Evolutionary conservation across 306 rosid genomes (phyloP).

Genomic region (Pterocarpus santalinus): DNA sequence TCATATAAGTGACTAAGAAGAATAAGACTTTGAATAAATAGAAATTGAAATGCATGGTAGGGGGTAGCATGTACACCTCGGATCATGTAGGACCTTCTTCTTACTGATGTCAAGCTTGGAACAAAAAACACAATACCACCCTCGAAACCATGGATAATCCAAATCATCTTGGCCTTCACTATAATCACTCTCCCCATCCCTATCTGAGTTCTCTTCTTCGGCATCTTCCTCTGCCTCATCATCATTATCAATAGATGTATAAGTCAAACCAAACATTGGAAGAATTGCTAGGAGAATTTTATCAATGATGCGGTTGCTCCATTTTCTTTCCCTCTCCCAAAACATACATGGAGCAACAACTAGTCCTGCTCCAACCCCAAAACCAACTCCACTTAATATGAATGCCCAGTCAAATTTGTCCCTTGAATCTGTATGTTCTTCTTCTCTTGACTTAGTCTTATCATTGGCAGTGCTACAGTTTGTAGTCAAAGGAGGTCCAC

Average conservation of each 20-base stretch:
- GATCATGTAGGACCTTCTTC: slow-evolving; percentile 66
- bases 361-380: slow-evolving; percentile 73
- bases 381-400: slow-evolving; percentile 68
- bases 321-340: slow-evolving; percentile 65
- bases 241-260: slow-evolving; percentile 50
- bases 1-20: slow-evolving; percentile 42
- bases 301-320: slow-evolving; percentile 61
- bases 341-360: slow-evolving; percentile 57
- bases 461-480: neutral
- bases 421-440: neutral
- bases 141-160: slow-evolving; percentile 41
- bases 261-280: slow-evolving; percentile 63
- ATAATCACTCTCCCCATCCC: slow-evolving; percentile 14
- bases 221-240: slow-evolving; percentile 54
- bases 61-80: slow-evolving; percentile 61
- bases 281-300: slow-evolving; percentile 61
- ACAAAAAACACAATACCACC: slow-evolving; percentile 72
- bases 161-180: slow-evolving; percentile 34
- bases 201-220: slow-evolving; percentile 37
- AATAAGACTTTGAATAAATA: slow-evolving; percentile 49
- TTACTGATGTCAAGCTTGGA: slow-evolving; percentile 64
- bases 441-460: neutral
- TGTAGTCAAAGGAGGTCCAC: slow-evolving; percentile 35
- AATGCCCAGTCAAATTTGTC: slow-evolving; percentile 58
- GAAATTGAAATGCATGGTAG: slow-evolving; percentile 55